phyloP scores from a whole-genome alignment of 179 eudicot species.

The Monotropa hypopitys region DNA sequence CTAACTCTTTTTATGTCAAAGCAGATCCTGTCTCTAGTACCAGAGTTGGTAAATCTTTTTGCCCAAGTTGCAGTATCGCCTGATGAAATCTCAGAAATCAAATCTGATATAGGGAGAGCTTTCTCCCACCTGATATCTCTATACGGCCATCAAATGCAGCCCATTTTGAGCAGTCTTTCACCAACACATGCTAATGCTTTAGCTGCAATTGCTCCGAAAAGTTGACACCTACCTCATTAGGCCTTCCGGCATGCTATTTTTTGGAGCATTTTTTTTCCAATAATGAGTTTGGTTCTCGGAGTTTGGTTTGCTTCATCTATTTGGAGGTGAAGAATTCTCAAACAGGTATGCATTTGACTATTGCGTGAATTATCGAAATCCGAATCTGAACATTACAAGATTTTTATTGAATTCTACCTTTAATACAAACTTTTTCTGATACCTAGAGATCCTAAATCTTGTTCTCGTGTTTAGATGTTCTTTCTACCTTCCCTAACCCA shows the following conservation, averaged over 20 bases:
- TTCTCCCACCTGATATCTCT: slow-evolving; percentile 76
- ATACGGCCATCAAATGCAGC: slow-evolving; percentile 90
- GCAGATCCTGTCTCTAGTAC: slow-evolving; percentile 66
- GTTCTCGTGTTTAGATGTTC: background rate
- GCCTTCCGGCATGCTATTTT: background rate
- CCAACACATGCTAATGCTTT: slow-evolving; percentile 85
- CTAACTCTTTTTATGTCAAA: background rate
- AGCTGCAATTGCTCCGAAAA: slow-evolving; percentile 57
- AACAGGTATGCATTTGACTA: slow-evolving; percentile 9
- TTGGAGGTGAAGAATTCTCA: slow-evolving; percentile 8
- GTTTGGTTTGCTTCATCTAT: background rate
- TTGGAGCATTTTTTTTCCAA: background rate
- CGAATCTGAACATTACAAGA: background rate
- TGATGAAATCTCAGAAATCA: slow-evolving; percentile 66
- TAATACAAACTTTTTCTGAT: background rate
- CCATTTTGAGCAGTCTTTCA: slow-evolving; percentile 60
- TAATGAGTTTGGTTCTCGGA: background rate
- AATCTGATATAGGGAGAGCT: slow-evolving; percentile 67
- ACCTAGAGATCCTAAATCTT: slow-evolving; percentile 1
- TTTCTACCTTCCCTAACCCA: background rate
- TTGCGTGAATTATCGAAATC: background rate
- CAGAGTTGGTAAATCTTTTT: slow-evolving; percentile 68
- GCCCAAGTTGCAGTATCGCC: slow-evolving; percentile 84
- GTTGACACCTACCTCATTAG: slow-evolving; percentile 23
- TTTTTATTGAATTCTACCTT: background rate